These are phyloP conservation scores for Posidonia australis DNA, from an alignment of 106 monocot species.

Conservation along the genomic window DNA sequence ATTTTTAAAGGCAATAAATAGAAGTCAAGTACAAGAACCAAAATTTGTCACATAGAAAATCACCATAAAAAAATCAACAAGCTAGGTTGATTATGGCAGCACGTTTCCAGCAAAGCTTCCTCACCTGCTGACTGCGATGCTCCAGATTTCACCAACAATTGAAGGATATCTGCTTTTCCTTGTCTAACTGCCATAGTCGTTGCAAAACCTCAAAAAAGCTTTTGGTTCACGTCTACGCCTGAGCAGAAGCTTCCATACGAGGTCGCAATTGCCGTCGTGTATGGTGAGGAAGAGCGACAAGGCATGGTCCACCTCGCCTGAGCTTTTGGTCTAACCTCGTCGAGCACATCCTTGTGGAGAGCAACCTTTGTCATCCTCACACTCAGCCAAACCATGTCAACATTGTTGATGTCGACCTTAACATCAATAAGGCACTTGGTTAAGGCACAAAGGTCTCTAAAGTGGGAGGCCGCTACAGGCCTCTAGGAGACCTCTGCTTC, in stretches of 20 bases:
- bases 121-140: constrained; percentile 65
- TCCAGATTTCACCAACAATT: constrained; percentile 55
- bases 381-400: constrained; percentile 42
- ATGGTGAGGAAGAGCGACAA: constrained; percentile 80
- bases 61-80: constrained; percentile 60
- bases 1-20: no score
- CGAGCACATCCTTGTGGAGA: constrained; percentile 42
- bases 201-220: constrained; percentile 64
- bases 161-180: constrained; percentile 41
- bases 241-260: constrained; percentile 61
- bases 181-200: constrained; percentile 66
- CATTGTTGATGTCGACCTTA: constrained; percentile 64
- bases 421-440: constrained; percentile 36
- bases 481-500: constrained; percentile 42
- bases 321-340: constrained; percentile 39
- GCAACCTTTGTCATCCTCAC: constrained; percentile 34
- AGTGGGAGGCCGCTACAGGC: constrained; percentile 50
- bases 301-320: constrained; percentile 59
- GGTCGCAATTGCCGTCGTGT: constrained; percentile 45
- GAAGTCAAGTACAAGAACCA: no score
- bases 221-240: constrained; percentile 79
- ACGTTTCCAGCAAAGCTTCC: constrained; percentile 67
- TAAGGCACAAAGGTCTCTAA: constrained; percentile 32
- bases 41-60: no score
- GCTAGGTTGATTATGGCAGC: constrained; percentile 35